Evolutionary conservation across 768 basidiomycete genomes (phyloP).

Genomic region (Amanita muscaria): DNA sequence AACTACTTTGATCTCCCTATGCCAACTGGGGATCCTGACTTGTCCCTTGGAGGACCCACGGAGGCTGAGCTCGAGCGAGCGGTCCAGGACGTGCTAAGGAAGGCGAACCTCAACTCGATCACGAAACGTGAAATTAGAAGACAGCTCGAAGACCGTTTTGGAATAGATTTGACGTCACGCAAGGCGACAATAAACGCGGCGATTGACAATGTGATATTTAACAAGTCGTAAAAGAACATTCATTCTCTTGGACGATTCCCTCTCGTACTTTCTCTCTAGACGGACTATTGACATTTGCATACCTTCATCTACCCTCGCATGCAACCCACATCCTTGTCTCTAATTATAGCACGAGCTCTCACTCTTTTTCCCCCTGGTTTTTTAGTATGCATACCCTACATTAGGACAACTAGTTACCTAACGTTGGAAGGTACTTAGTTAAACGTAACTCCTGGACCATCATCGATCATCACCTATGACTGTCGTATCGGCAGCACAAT

Average conservation of each 20-base stretch:
- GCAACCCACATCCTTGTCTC: neutral
- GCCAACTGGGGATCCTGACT: slow-evolving; percentile 41
- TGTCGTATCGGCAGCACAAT: no score
- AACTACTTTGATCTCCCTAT: slow-evolving; percentile 72
- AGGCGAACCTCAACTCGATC: slow-evolving; percentile 80
- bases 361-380: neutral
- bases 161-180: slow-evolving; percentile 63
- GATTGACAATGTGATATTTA: slow-evolving; percentile 64
- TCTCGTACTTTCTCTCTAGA: neutral
- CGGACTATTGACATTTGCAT: slow-evolving; percentile 1
- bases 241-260: neutral
- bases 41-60: slow-evolving; percentile 40
- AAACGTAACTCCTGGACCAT: neutral
- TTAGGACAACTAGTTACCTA: slow-evolving; percentile 3
- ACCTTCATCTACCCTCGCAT: neutral
- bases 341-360: neutral
- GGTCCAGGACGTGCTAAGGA: slow-evolving; percentile 63
- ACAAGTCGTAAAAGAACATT: slow-evolving; percentile 26
- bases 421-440: neutral
- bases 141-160: slow-evolving; percentile 75
- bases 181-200: slow-evolving; percentile 70
- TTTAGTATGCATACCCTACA: slow-evolving; percentile 4
- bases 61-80: slow-evolving; percentile 68
- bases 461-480: neutral
- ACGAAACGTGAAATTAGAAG: slow-evolving; percentile 89